Evolutionary conservation across 2,329 filamentous ascomycete genomes (phyloP).

Genomic region (Magnaporthiopsis rhizophila): DNA sequence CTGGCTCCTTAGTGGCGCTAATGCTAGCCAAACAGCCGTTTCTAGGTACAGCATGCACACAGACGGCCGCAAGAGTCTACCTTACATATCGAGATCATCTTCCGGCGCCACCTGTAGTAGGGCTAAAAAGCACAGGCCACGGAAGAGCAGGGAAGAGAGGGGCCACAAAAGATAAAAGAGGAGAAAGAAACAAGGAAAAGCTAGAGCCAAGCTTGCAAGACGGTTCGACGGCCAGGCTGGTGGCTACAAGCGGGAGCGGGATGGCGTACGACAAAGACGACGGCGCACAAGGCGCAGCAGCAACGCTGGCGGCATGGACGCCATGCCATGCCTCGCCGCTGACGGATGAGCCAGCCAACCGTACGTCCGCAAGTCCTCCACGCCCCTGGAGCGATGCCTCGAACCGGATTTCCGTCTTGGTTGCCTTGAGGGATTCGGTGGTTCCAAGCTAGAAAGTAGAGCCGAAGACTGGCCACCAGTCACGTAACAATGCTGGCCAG

Average conservation of each 20-base stretch:
- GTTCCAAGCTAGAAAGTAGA: too few species aligned
- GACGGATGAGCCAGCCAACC: background rate
- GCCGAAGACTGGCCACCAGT: background rate
- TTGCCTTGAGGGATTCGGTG: background rate
- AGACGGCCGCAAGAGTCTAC: background rate
- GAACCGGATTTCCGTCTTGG: background rate
- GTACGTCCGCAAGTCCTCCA: background rate
- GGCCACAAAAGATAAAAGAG: background rate
- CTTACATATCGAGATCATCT: background rate
- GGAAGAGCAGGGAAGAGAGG: background rate
- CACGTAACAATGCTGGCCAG: too few species aligned
- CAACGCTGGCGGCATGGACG: background rate
- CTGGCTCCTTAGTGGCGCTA: background rate
- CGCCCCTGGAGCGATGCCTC: background rate
- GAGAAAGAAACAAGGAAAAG: background rate
- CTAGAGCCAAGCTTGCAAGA: background rate
- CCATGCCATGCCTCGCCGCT: background rate
- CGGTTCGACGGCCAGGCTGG: background rate
- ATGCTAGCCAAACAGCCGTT: background rate
- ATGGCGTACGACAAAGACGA: background rate
- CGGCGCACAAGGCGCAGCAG: background rate
- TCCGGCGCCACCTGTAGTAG: too few species aligned
- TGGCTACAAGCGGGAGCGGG: background rate
- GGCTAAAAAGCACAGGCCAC: background rate
- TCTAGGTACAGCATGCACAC: background rate